These are phyloP conservation scores for Coprinopsis marcescibilis DNA, from an alignment of 768 basidiomycete genomes.

Conservation along the genomic window DNA sequence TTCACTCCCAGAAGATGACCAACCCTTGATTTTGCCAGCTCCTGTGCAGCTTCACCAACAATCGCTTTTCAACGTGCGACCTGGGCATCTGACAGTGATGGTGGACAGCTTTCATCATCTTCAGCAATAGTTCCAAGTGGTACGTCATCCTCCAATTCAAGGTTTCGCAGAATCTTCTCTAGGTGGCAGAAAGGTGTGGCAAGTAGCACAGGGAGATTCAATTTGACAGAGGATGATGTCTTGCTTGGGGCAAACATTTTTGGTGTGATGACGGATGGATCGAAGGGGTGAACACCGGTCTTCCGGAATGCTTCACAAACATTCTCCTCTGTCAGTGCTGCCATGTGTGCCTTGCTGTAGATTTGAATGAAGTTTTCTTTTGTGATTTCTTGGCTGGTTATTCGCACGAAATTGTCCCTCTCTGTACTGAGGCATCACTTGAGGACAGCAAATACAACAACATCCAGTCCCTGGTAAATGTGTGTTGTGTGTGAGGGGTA, in stretches of 20 bases:
- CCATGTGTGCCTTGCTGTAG: constrained; percentile 25
- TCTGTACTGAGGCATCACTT: constrained; percentile 23
- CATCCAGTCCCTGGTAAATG: constrained; percentile 38
- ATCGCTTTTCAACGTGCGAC: constrained; percentile 1
- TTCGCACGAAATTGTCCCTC: constrained; percentile 11
- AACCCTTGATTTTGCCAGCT: not conserved
- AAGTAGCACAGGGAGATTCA: constrained; percentile 17
- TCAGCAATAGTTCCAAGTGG: not conserved
- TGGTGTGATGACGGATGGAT: constrained; percentile 22
- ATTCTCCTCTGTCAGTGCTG: constrained; percentile 19
- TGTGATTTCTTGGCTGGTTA: constrained; percentile 3
- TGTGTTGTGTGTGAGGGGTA: constrained; percentile 44
- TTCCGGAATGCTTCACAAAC: constrained; percentile 27
- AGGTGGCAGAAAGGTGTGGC: constrained; percentile 17
- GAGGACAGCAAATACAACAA: constrained; percentile 28
- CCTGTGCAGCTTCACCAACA: not conserved
- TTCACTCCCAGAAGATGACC: not conserved
- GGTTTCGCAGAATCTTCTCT: constrained; percentile 4
- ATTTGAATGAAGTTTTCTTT: constrained; percentile 20
- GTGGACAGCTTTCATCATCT: no score
- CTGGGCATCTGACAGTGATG: constrained; percentile 6
- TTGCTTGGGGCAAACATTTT: constrained; percentile 27
- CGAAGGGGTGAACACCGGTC: constrained; percentile 29
- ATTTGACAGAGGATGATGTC: constrained; percentile 17
- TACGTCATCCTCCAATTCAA: not conserved